Base-by-base conservation (phyloP, 441 rosid genomes). In the Pelargonium myrrhifolium region DNA sequence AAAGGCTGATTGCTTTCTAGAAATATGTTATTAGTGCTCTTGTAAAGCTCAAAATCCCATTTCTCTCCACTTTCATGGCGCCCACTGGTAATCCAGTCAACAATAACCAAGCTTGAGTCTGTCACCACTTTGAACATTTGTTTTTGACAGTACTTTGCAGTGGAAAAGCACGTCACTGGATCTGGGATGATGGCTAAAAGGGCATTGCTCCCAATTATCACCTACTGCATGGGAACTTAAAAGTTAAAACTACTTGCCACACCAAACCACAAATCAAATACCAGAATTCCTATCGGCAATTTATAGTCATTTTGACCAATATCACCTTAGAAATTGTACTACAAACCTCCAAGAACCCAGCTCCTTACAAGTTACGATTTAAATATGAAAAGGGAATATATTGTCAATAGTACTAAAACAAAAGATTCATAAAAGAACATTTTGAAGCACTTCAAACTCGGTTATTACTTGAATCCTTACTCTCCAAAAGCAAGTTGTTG, bases 11-110 rank as follows among this genome's bases (percentile, higher is more conserved):
- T 74, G 40, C 74, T 83, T 70, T 84, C 87, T 21, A 83, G 35
- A 78, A 85, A 79, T 64, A 94, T 84, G 65, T 83, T 77, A 83
- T 94, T 94, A 76, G 84, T 86, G 85, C 99, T 92, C 81, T 81
- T 90, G 59, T 94, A 94, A 73, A 79, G 79, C 2, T 86, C 82
- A 35, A 94, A 88, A 67, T 89, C 96, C 97, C 98, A 92, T 78
- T 85, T 92, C 74, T 94, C 97, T 45, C 97, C 94, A 61, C 85
- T 94, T 55, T 89, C 87, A 68, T 88, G 97, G 45, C 92, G 97
- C 10, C 98, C 99, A 61, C 97, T 92, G 47, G 99, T 94, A 74
- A 92, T 83, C 98, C 97, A 94, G 74, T 94, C 97, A 12, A 94
- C 96, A 69, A 90, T 71, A 21, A 92, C 83, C 69, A 95, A 81